Base-by-base conservation (phyloP, 78 protist genomes). In the Monosiga brevicollis region DNA sequence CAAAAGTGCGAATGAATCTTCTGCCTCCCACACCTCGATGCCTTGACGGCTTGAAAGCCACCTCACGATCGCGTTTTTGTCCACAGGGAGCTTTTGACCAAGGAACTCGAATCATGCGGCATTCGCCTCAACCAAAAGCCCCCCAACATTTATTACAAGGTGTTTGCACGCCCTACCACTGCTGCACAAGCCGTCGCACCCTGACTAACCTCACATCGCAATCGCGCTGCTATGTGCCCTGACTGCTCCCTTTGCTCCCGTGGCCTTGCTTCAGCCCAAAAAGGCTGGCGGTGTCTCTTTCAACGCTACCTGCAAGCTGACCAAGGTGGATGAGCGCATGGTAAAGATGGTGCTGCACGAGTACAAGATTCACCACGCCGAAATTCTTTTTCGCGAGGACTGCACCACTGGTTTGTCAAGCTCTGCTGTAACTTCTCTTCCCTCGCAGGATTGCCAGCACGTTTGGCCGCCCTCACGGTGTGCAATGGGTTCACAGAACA, bases 401-500 rank as follows among this genome's bases (percentile, higher is more conserved):
- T 43, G 41, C 38, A 29, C 80, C n/a, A n/a, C n/a, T n/a, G n/a
- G n/a, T n/a, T n/a, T n/a, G n/a, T n/a, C n/a, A n/a, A n/a, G n/a
- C n/a, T n/a, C n/a, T n/a, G n/a, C n/a, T n/a, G n/a, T n/a, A n/a
- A 49, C 62, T 70, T 25, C 32, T 32, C 32, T 25, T 70, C 74
- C 26, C 74, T 70, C 74, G 36, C 40, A 10, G 26, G 72, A 76
- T 76, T 1, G 6, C 90, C 87, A 3, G 99, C 97, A 38, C 97
- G 97, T 42, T 90, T 98, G 78, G 96, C 97, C 76, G 99, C 97
- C 54, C 95, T 90, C 55, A 86, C 96, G 55, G 98, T 92, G 81
- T 98, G 99, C 49, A 95, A 94, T n/a, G n/a, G n/a, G n/a, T n/a
- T n/a, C 11, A 90, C 87, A 3, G 99, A 98, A 38, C 97, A 98